Evolutionary conservation across 129 eudicot genomes (phyloP), one percentile per base, ranked within the genome.

Genomic region (Flaveria brownii): DNA sequence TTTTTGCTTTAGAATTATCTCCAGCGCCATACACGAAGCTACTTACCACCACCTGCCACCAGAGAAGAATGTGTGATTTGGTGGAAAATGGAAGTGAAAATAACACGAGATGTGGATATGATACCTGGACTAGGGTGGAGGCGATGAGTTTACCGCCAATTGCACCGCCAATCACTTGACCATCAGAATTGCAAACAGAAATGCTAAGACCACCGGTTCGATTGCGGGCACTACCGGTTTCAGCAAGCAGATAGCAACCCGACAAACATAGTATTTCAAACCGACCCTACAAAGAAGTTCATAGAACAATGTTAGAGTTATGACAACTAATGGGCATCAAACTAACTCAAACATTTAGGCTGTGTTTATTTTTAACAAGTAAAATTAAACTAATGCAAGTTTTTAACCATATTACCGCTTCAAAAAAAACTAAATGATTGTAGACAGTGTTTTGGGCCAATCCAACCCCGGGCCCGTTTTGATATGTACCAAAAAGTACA

Each of bases 161-260:
- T 67, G 90, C 94, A 67, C 99, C 99, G 1, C 99, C 99, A 22
- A 95, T 77, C 18, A 95, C 92, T 45, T 85, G 96, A 63, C 99
- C 99, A 62, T 91, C 99, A 10, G 88, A 83, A 72, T 91, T 85
- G 74, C 97, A 83, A 25, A 91, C 84, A 18, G 99, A 95, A 50
- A 95, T 82, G 77, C 97, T 95, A 62, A 95, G 71, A 74, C 99
- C 93, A 46, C 99, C 99, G 2, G 94, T 91, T 28, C 97, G 89
- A 72, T 84, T 76, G 46, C 89, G 90, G 11, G 94, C 85, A 52
- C 93, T 85, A 25, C 96, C 96, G 7, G 71, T 87, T 71, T 89
- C 99, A 23, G 93, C 82, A 36, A 95, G 82, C 83, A 95, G 86
- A 81, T 89, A 95, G 50, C 96, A 95, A 23, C 99, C 99, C 7